Evolutionary conservation across 106 monocot genomes (phyloP).

Genomic region (Platanthera guangdongensis): DNA sequence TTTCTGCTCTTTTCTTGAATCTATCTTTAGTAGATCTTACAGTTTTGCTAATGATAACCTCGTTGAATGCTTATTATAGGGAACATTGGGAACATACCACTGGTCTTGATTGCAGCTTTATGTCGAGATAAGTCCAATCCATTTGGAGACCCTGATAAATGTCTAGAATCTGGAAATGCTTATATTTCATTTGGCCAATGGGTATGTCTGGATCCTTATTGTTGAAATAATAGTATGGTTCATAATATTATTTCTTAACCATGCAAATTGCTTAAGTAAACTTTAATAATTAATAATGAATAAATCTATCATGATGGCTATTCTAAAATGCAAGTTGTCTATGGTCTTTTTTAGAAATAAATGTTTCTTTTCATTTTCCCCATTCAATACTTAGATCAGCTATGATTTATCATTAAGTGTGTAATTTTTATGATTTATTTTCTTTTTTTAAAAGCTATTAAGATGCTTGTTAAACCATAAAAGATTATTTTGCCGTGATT

Average conservation of each 20-base stretch:
- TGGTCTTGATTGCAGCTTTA: constrained; percentile 66
- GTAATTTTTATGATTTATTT: too few species aligned
- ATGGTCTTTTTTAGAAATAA: too few species aligned
- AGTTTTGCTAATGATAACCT: neutral
- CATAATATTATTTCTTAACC: neutral
- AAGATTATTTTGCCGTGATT: too few species aligned
- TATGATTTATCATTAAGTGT: too few species aligned
- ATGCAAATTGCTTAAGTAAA: too few species aligned
- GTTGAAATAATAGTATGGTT: neutral
- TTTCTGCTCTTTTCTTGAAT: neutral
- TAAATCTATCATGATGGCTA: too few species aligned
- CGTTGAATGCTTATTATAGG: constrained; percentile 26
- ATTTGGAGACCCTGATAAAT: constrained; percentile 59
- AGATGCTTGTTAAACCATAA: too few species aligned
- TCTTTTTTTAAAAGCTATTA: too few species aligned
- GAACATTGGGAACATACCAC: constrained; percentile 72
- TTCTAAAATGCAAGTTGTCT: too few species aligned
- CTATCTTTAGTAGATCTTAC: neutral
- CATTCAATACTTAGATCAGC: too few species aligned
- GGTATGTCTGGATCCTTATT: constrained; percentile 26
- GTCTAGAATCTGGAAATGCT: constrained; percentile 63
- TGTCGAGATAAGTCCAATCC: constrained; percentile 62
- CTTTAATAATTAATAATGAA: too few species aligned
- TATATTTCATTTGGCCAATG: constrained; percentile 80
- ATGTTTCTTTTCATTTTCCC: too few species aligned